Conservation (phyloP, 257 asterid genomes). For the Henckelia pumila region DNA sequence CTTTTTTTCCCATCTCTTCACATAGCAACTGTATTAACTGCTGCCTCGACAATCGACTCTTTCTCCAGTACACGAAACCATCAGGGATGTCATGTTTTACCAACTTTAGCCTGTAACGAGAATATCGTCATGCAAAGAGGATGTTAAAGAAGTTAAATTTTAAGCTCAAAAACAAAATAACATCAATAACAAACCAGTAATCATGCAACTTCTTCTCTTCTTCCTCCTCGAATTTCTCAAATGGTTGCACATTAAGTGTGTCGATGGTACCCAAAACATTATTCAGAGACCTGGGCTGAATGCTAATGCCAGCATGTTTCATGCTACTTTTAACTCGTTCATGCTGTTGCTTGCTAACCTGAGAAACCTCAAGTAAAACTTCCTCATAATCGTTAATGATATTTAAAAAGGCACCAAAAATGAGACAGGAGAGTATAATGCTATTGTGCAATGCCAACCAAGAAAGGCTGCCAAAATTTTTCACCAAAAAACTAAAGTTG, state of each 20-base stretch:
- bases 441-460: constrained; percentile 8
- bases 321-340: constrained; percentile 77
- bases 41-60: constrained; percentile 44
- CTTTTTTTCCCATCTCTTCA: constrained; percentile 57
- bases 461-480: constrained; percentile 4
- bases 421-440: constrained; percentile 1
- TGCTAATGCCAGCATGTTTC: constrained; percentile 67
- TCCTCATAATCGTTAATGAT: not conserved
- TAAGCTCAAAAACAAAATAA: constrained; percentile 15
- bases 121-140: constrained; percentile 18
- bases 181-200: constrained; percentile 61
- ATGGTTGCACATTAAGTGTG: constrained; percentile 71
- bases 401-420: constrained; percentile 17
- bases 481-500: not conserved
- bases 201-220: constrained; percentile 76
- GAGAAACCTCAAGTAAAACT: constrained; percentile 29
- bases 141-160: constrained; percentile 25
- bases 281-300: constrained; percentile 64
- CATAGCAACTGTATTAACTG: constrained; percentile 44
- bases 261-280: constrained; percentile 77
- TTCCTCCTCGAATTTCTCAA: constrained; percentile 90
- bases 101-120: constrained; percentile 65
- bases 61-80: constrained; percentile 55
- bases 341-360: constrained; percentile 94
- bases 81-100: constrained; percentile 61